Base-by-base conservation (phyloP, 306 rosid genomes). In the Sesbania bispinosa region DNA sequence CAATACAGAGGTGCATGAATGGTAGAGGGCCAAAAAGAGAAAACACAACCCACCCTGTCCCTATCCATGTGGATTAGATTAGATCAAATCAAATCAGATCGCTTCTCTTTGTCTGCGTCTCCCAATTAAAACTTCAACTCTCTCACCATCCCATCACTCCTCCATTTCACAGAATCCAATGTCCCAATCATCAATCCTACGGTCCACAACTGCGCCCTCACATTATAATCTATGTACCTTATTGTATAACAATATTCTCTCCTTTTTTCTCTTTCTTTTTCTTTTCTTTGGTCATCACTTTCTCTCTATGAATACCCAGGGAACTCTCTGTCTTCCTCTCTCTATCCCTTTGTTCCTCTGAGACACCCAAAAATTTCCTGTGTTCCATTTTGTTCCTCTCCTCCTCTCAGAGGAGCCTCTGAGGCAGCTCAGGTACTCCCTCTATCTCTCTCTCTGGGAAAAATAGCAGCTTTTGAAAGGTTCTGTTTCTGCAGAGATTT, bases 391-490 rank as follows among this genome's bases (percentile, higher is more conserved):
- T 69, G 65, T 59, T 69, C 81, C 61, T 75, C 83, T 52, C 75
- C 88, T 79, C 80, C 80, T 77, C 75, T 33, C 6, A 62, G 84
- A 80, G 90, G 83, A 78, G 74, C 82, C 85, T 79, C 74, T 79
- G 84, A 71, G 81, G 54, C 81, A 61, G 84, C 89, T 79, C 77
- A 83, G 94, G 97, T 88, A 51, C 6, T 41, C 3, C 48, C 33
- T 14, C n/a, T 46, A 9, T 26, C 41, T 43, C 45, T 77, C 60
- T 39, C n/a, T n/a, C 1, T 16, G 2, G 2, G 33, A 10, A 5
- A 6, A 7, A 23, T 0, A 10, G 0, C 2, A 5, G 6, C 6
- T 21, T 21, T 50, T 35, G 2, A 11, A 69, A 15, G 39, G 3
- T 29, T 46, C 0, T 36, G 13, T 55, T 60, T 75, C 29, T 19